Conservation (phyloP, 2,329 filamentous ascomycete species). For the Beauveria sp. region DNA sequence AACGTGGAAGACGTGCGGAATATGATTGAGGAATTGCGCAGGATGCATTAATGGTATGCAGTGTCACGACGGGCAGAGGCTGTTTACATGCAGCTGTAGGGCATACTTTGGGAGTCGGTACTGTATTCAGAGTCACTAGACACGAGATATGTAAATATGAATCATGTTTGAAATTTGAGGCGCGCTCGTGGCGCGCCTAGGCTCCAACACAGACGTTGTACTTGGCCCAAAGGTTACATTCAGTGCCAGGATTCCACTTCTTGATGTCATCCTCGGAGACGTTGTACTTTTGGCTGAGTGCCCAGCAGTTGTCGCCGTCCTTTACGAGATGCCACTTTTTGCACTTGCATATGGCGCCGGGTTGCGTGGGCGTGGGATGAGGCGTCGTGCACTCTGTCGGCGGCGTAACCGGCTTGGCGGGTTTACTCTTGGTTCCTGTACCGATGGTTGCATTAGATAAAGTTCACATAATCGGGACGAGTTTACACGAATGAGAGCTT, state of each 20-base stretch:
- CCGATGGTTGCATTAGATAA: too few species aligned
- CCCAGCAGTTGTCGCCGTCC: neutral
- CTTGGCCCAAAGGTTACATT: neutral
- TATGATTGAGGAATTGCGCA: constrained; percentile 53
- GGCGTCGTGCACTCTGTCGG: neutral
- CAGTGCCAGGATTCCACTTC: neutral
- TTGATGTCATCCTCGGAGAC: neutral
- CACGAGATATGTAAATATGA: neutral
- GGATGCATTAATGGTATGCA: constrained; percentile 43
- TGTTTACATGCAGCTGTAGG: neutral
- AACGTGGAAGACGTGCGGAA: constrained; percentile 56
- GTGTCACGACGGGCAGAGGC: neutral
- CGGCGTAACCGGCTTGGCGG: neutral
- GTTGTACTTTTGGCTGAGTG: neutral
- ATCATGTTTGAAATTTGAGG: too few species aligned
- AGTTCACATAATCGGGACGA: too few species aligned
- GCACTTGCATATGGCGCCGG: neutral
- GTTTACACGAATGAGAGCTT: too few species aligned
- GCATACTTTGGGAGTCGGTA: neutral
- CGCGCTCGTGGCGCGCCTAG: neutral
- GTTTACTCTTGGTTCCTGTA: neutral
- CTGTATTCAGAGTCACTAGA: neutral
- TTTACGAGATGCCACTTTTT: neutral
- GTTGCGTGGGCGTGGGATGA: neutral
- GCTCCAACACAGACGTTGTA: constrained; percentile 5